Evolutionary conservation across 306 rosid genomes (phyloP), one percentile per base, ranked within the genome.

Genomic region (Medicago arabica): DNA sequence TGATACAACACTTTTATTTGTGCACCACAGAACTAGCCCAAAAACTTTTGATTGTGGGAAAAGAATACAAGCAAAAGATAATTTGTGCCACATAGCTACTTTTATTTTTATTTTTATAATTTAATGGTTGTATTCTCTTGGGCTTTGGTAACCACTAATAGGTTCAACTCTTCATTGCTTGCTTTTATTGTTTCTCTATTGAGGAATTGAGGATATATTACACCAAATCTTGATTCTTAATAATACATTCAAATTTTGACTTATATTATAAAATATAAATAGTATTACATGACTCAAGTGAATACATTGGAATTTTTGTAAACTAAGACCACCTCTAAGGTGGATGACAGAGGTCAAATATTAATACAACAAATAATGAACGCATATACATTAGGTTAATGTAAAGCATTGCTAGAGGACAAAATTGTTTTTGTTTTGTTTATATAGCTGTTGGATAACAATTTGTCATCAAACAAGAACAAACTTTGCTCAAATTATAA

Each of bases 391-490:
- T 34, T 17, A 38, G 58, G 60, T 50, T 28, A 51, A 63, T 39
- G 49, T 14, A 17, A 65, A 71, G 41, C 46, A 15, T 15, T 2
- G 40, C 12, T 51, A 72, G 66, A 53, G 76, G 31, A 49, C 87
- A 81, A 81, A 81, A 81, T 44, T 65, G 78, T 63, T 46, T 50
- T 47, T 68, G 23, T 53, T 40, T 23, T 23, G 25, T 49, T 18
- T 78, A 14, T 47, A 72, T 66, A 71, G 17, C 60, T 77, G 79
- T 71, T 71, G 79, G 85, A 82, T 77, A 81, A 59, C 78, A 72
- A 75, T 84, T 66, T 79, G 76, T 75, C 71, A 70, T 76, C 85
- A 67, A 76, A 78, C 38, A 67, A 69, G 64, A 75, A 75, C 67
- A 54, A 77, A 55, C 67, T 46, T 67, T 78, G 55, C 21, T 21